Base-by-base conservation (phyloP, 352 stramenopile species). In the Globisporangium abappressorium region DNA sequence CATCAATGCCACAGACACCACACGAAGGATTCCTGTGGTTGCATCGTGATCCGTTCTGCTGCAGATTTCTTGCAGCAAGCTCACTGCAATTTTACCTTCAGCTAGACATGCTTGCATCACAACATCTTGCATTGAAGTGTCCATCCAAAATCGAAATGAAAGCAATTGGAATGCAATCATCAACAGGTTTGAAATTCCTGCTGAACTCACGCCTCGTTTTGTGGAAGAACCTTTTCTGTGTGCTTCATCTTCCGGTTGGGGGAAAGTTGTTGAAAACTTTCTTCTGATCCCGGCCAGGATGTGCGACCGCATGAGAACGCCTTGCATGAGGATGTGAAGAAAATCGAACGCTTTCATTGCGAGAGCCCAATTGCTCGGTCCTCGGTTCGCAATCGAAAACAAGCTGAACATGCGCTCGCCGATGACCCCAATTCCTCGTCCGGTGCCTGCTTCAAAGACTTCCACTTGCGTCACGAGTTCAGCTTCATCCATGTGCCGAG, bases 141-240 rank as follows among this genome's bases (percentile, higher is more conserved):
- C 57, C 33, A 62, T 51, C 57, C 57, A 53, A 9, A 62, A 28
- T 5, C 36, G 57, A n/a, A 62, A 62, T 22, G 57, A 54, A 26
- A 54, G 12, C 46, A 54, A 28, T 26, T 54, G 54, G 15, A 59
- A 59, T 20, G 54, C 54, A 5, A 36, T 22, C 26, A 41, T 22
- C 9, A 59, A 20, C 28, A 59, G 26, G 22, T 36, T 41, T 22
- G 54, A 59, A 11, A 59, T 9, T 36, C 5, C 54, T 11, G 28
- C 22, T 24, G 54, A 5, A 2, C 54, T 22, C 14, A 24, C 54
- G 54, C n/a, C 11, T 11, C 28, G 26, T 18, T 54, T 54, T 14
- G 46, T 20, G 2, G 20, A 28, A 22, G 20, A 54, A 7, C 12
- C 14, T 47, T 47, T n/a, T 47, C 5, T n/a, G 5, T 47, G 41